These are phyloP conservation scores for Aspergillus bertholletiae DNA, from an alignment of 495 filamentous ascomycete genomes.

Conservation along the genomic window DNA sequence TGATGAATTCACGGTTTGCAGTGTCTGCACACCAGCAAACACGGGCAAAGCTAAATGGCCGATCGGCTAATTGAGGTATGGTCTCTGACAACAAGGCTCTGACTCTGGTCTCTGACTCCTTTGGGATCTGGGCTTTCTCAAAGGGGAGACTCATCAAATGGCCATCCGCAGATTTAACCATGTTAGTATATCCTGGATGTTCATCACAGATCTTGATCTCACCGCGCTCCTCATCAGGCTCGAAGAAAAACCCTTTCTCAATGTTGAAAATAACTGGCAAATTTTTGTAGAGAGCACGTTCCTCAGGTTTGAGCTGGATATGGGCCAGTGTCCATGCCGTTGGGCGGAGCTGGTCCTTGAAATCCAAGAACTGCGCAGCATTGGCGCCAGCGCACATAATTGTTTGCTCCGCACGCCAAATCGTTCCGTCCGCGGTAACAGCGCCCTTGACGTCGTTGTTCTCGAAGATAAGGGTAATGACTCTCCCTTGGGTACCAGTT, in stretches of 20 bases:
- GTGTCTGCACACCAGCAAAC: conserved; percentile 53
- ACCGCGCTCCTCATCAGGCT: conserved; percentile 42
- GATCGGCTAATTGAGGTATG: conserved; percentile 39
- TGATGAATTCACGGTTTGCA: conserved; percentile 39
- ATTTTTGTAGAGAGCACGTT: conserved; percentile 39
- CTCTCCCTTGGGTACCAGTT: conserved; percentile 29
- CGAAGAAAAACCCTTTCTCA: conserved; percentile 53
- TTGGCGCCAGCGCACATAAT: conserved; percentile 40
- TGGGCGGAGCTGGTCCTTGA: conserved; percentile 39
- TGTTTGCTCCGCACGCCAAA: conserved; percentile 26
- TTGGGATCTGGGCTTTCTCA: conserved; percentile 35
- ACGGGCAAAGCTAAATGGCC: conserved; percentile 37
- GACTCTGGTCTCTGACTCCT: conserved; percentile 35
- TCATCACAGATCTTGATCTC: conserved; percentile 53
- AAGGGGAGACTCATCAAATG: conserved; percentile 29
- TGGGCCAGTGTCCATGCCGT: conserved; percentile 47
- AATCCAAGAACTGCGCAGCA: conserved; percentile 32
- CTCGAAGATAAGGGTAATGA: conserved; percentile 23
- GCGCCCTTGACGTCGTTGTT: conserved; percentile 23
- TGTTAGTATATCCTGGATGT: conserved; percentile 47
- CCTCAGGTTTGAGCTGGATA: conserved; percentile 40
- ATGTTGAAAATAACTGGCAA: conserved; percentile 47
- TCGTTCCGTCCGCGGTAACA: conserved; percentile 23
- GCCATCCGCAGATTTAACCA: conserved; percentile 20
- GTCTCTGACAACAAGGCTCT: conserved; percentile 38